A percentile compares a stretch with the other conserved stretches of the same genome.
phyloP scores from a whole-genome alignment of 352 stramenopile genomes.

The Phytophthora agathidicida region DNA sequence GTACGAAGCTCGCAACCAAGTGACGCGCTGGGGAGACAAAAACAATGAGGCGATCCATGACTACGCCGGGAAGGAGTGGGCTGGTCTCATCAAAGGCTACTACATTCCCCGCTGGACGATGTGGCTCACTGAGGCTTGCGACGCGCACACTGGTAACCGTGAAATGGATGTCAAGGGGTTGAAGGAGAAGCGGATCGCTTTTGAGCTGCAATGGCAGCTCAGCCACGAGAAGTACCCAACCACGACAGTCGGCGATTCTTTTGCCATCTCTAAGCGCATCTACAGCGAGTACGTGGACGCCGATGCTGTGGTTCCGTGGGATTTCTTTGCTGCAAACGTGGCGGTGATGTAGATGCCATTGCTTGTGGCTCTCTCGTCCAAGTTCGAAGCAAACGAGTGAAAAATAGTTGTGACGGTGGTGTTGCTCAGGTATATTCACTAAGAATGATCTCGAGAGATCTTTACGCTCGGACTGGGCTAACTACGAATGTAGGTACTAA shows the following conservation, averaged over 20 bases:
- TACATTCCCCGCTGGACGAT: slow-evolving; percentile 78
- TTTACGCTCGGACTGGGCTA: too few species aligned
- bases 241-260: slow-evolving; percentile 41
- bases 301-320: slow-evolving; percentile 14
- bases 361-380: neutral
- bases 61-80: slow-evolving; percentile 80
- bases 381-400: too few species aligned
- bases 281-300: slow-evolving; percentile 56
- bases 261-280: slow-evolving; percentile 57
- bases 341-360: slow-evolving; percentile 3
- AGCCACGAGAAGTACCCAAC: slow-evolving; percentile 55
- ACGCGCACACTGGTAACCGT: slow-evolving; percentile 61
- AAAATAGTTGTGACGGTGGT: too few species aligned
- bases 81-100: slow-evolving; percentile 70
- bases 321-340: slow-evolving; percentile 8
- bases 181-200: slow-evolving; percentile 48
- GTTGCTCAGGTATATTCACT: too few species aligned
- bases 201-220: slow-evolving; percentile 79
- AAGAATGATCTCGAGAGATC: too few species aligned
- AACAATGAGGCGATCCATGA: slow-evolving; percentile 79
- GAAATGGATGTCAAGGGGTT: slow-evolving; percentile 55
- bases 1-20: slow-evolving; percentile 81
- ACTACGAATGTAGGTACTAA: too few species aligned
- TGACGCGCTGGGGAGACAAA: slow-evolving; percentile 79
- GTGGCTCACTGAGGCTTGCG: slow-evolving; percentile 72